phyloP scores from a whole-genome alignment of 192 early-diverging fungal genomes.

The Piromyces sp. region DNA sequence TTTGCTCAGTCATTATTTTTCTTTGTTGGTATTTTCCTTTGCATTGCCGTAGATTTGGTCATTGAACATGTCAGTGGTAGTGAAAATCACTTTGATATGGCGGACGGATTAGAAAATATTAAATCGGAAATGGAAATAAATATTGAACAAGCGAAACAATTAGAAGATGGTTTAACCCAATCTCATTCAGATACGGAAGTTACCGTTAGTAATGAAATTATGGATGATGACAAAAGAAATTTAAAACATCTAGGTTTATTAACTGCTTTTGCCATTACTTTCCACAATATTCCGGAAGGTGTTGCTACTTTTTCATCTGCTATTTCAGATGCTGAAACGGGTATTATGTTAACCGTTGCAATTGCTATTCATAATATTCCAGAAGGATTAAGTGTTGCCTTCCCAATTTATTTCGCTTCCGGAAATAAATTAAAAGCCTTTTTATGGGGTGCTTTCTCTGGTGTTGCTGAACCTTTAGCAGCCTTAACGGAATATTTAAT shows the following conservation, averaged over 20 bases:
- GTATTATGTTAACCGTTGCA: conserved; percentile 14
- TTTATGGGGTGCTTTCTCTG: not conserved
- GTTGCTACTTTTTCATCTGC: conserved; percentile 18
- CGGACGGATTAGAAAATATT: not conserved
- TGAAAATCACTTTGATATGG: not conserved
- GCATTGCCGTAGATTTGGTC: not conserved
- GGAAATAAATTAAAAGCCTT: conserved; percentile 9
- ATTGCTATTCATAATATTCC: conserved; percentile 25
- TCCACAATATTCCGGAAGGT: conserved; percentile 27
- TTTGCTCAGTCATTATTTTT: not conserved
- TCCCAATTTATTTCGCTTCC: conserved; percentile 19
- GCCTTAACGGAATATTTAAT: not conserved
- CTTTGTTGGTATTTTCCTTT: not conserved
- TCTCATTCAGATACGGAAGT: not conserved
- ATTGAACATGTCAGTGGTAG: not conserved
- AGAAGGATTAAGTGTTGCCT: conserved; percentile 21
- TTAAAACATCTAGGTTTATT: conserved; percentile 18
- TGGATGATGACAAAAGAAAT: not conserved
- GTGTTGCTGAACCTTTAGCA: not conserved
- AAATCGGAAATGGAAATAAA: not conserved
- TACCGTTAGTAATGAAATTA: not conserved
- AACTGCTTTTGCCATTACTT: conserved; percentile 19
- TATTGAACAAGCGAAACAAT: not conserved
- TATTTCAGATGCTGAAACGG: conserved; percentile 15
- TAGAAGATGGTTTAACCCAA: not conserved